Evolutionary conservation across 163 green algal genomes (phyloP).

Genomic region (Prototheca cutis): DNA sequence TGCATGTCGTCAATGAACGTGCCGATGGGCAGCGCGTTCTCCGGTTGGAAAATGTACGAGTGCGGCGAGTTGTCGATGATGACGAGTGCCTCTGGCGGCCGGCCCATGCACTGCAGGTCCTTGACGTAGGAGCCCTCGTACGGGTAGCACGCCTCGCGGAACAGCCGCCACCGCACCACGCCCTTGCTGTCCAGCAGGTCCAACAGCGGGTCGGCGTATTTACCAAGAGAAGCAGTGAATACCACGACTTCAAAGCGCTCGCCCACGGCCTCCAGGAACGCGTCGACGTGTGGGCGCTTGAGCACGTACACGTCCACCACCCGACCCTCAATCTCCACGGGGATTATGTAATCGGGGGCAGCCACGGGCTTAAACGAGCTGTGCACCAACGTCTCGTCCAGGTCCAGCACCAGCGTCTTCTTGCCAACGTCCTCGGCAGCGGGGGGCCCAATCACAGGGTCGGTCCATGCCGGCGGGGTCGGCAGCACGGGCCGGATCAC

Average conservation of each 20-base stretch:
- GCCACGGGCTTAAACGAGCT: constrained; percentile 89
- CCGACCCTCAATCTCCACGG: constrained; percentile 84
- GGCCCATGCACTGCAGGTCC: constrained; percentile 79
- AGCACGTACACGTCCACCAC: constrained; percentile 94
- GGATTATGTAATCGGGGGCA: constrained; percentile 89
- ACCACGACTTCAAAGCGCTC: constrained; percentile 80
- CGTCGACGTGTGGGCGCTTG: constrained; percentile 88
- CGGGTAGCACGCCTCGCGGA: constrained; percentile 83
- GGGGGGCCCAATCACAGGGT: constrained; percentile 31
- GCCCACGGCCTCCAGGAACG: constrained; percentile 75
- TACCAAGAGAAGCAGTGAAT: constrained; percentile 88
- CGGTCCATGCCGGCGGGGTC: constrained; percentile 8
- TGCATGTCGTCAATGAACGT: constrained; percentile 87
- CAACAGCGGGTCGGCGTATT: constrained; percentile 96
- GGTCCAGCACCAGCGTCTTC: constrained; percentile 90
- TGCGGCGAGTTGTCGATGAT: constrained; percentile 97
- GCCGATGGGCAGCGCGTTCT: constrained; percentile 86
- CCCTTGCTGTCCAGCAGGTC: constrained; percentile 77
- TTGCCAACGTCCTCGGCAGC: constrained; percentile 55
- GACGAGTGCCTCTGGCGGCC: constrained; percentile 68
- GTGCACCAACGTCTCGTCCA: constrained; percentile 98
- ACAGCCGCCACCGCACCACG: constrained; percentile 81
- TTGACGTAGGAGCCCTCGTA: constrained; percentile 95
- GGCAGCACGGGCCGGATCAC: constrained; percentile 23
- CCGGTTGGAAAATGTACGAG: constrained; percentile 90